Conservation (phyloP, 2,329 filamentous ascomycete genomes). For the Paraconiothyrium sp. region DNA sequence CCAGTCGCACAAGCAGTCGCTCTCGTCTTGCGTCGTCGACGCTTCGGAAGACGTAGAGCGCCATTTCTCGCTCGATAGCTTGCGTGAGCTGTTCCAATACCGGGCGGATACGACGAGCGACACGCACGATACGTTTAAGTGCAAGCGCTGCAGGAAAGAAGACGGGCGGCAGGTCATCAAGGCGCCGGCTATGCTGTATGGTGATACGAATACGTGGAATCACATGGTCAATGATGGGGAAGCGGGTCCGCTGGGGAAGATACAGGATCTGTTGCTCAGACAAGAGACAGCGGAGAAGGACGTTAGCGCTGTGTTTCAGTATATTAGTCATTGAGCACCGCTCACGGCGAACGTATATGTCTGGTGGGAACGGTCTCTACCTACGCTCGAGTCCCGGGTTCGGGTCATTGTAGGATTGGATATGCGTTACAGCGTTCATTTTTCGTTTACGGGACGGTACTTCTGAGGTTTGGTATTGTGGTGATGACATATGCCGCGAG, state of each 20-base stretch:
- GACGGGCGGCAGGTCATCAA: slow-evolving; percentile 90
- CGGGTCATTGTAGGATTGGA: neutral
- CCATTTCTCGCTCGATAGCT: slow-evolving; percentile 90
- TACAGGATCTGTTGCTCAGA: slow-evolving; percentile 89
- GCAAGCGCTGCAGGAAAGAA: slow-evolving; percentile 84
- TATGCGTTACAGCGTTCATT: neutral
- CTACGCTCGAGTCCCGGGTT: neutral
- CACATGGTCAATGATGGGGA: slow-evolving; percentile 85
- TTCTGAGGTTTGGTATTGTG: neutral
- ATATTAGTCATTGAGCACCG: slow-evolving; percentile 80
- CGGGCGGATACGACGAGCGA: slow-evolving; percentile 85
- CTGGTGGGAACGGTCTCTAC: neutral
- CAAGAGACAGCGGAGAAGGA: slow-evolving; percentile 82
- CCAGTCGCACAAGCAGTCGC: slow-evolving; percentile 95
- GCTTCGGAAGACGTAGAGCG: slow-evolving; percentile 96
- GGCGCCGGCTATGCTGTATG: slow-evolving; percentile 93
- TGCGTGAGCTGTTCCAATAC: slow-evolving; percentile 95
- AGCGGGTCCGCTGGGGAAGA: slow-evolving; percentile 73
- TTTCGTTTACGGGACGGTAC: neutral
- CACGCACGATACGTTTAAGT: slow-evolving; percentile 98
- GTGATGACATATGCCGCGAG: neutral
- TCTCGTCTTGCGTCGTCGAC: slow-evolving; percentile 96
- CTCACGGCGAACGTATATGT: neutral
- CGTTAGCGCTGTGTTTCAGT: slow-evolving; percentile 97
- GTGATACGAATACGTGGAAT: slow-evolving; percentile 99